Base-by-base conservation (phyloP, 2,329 filamentous ascomycete genomes). In the Chaetomium strumarium region DNA sequence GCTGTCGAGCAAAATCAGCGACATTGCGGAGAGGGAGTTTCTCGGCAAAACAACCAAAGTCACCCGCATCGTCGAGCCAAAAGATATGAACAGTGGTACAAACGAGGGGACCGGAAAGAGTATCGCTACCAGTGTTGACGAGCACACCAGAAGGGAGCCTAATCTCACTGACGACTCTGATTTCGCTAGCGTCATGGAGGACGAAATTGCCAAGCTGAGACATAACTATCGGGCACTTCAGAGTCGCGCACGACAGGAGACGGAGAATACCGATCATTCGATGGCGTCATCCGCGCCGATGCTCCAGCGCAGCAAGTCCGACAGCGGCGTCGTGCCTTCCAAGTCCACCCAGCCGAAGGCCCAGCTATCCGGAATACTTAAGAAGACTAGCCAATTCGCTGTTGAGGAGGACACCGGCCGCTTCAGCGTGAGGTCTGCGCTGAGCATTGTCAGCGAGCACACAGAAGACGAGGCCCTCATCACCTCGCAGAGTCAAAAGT, bases 121-220 rank as follows among this genome's bases (percentile, higher is more conserved):
- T 63, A 64, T 58, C 43, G 65, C 64, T 46, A 60, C 67, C 55
- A 63, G 66, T 40, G 61, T 66, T 36, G 66, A 70, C 45, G 68
- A 71, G 10, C 68, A 71, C 53, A 68, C 64, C 29, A 70, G 68
- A 10, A 64, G 63, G 42, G 66, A 70, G 53, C 62, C 70, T 41
- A 60, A 70, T 51, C 57, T 70, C 24, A 67, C 64, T 6, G 64
- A 67, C 39, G 67, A 64, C 17, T 67, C 66, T 13, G 64, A 67
- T 46, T 67, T 65, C 47, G 63, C 58, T 30, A 64, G 61, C 58
- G 59, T 66, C 45, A 63, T 67, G 57, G 63, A 64, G 33, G 56
- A 60, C 41, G 62, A 62, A 47, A 63, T 57, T 53, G 60, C 40
- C 55, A 66, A 58, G 58, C 61, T 59, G 60, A 64, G 56, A 55